These are phyloP conservation scores for Viridothelium virens DNA, from an alignment of 495 filamentous ascomycete species.

Conservation along the genomic window DNA sequence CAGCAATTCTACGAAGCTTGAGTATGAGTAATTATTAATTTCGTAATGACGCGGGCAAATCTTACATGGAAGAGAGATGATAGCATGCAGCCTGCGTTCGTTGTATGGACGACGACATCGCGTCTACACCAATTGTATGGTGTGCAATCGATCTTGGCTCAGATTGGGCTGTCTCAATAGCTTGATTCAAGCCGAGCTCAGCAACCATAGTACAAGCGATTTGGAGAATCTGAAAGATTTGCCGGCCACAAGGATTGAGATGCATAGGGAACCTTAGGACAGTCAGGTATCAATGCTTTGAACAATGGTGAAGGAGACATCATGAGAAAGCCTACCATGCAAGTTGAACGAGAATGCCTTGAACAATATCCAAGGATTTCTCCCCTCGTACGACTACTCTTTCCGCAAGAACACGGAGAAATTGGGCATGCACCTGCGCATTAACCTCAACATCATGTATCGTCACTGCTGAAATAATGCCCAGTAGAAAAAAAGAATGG, in stretches of 20 bases:
- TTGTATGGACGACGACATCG: not conserved
- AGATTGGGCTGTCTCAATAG: not conserved
- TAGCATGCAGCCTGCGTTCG: not conserved
- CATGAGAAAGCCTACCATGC: not conserved
- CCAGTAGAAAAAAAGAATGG: not conserved
- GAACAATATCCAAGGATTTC: not conserved
- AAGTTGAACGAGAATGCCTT: not conserved
- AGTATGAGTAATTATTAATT: not conserved
- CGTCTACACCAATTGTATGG: not conserved
- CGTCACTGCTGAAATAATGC: not conserved
- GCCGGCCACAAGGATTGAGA: not conserved
- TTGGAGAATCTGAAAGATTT: not conserved
- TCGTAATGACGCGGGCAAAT: not conserved
- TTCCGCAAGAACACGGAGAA: not conserved
- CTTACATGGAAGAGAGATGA: not conserved
- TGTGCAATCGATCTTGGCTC: not conserved
- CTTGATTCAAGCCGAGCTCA: not conserved
- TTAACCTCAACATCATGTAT: not conserved
- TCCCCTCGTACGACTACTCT: not conserved
- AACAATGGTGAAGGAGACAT: not conserved
- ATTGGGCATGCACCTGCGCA: not conserved
- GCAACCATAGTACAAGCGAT: not conserved
- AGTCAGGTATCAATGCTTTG: not conserved
- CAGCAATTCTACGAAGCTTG: not conserved
- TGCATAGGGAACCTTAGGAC: constrained; percentile 1